phyloP scores from a whole-genome alignment of 768 basidiomycete species.

The Lanmaoa pseudosensibilis region DNA sequence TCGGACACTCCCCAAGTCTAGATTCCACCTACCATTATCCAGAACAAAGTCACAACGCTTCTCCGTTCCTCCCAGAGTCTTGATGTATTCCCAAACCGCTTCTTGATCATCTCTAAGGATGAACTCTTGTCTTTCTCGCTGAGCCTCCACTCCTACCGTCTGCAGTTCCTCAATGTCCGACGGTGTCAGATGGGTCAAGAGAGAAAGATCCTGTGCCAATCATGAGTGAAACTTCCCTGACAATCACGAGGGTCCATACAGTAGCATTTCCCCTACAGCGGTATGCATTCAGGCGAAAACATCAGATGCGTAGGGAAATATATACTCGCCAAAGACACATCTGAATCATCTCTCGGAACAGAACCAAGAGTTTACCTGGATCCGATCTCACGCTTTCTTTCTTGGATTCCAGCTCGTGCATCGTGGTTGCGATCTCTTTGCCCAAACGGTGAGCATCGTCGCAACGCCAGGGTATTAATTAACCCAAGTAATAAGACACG shows the following conservation, averaged over 20 bases:
- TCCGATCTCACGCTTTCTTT: conserved; percentile 46
- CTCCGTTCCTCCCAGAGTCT: conserved; percentile 44
- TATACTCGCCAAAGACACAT: conserved; percentile 72
- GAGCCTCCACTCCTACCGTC: conserved; percentile 76
- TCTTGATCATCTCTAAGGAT: conserved; percentile 86
- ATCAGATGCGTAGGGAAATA: background rate
- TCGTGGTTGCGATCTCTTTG: conserved; percentile 70
- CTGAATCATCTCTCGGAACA: conserved; percentile 85
- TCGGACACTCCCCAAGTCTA: background rate
- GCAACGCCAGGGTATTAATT: background rate
- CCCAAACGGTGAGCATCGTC: background rate
- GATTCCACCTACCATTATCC: conserved; percentile 69
- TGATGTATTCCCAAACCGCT: conserved; percentile 70
- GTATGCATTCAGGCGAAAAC: conserved; percentile 1
- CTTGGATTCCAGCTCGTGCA: conserved; percentile 61
- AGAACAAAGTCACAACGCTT: conserved; percentile 79
- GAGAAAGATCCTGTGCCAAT: conserved; percentile 75
- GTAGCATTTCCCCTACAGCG: conserved; percentile 87
- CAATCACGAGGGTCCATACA: conserved; percentile 39
- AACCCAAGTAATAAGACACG: conserved; percentile 24
- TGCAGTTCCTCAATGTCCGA: conserved; percentile 84
- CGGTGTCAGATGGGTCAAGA: conserved; percentile 81
- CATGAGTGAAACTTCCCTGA: background rate
- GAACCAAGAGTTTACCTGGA: conserved; percentile 52
- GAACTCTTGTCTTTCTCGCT: conserved; percentile 69